These are phyloP conservation scores for Oehlia diaphana DNA, from an alignment of 192 early-diverging fungal species.

Conservation along the genomic window DNA sequence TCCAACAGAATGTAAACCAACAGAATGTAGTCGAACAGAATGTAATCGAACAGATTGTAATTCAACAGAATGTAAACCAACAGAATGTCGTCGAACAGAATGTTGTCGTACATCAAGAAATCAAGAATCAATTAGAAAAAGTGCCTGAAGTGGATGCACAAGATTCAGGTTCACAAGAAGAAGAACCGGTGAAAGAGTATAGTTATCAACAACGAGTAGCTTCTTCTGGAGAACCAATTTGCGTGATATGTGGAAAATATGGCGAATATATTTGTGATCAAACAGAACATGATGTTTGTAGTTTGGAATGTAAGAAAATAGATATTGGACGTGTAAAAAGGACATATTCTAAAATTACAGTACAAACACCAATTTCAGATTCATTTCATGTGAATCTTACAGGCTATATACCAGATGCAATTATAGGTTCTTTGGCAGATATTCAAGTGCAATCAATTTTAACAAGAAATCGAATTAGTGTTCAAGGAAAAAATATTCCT, in stretches of 20 bases:
- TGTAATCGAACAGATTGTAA: not conserved
- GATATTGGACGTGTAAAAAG: slow-evolving; percentile 5
- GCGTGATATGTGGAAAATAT: slow-evolving; percentile 12
- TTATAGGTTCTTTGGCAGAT: slow-evolving; percentile 6
- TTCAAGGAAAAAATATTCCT: slow-evolving; percentile 45
- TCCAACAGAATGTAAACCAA: not conserved
- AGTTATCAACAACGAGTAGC: not conserved
- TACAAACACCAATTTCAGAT: not conserved
- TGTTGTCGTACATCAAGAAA: not conserved
- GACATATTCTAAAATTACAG: not conserved
- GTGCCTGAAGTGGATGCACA: not conserved
- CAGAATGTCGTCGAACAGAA: not conserved
- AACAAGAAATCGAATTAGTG: slow-evolving; percentile 39
- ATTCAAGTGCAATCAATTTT: slow-evolving; percentile 30
- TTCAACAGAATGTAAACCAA: not conserved
- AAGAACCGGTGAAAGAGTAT: not conserved
- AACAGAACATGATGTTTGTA: slow-evolving; percentile 24
- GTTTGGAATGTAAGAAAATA: slow-evolving; percentile 21
- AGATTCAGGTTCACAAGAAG: not conserved
- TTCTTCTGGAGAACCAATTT: not conserved
- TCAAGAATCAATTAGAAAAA: not conserved
- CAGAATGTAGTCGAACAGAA: not conserved
- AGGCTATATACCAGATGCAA: not conserved
- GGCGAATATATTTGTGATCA: slow-evolving; percentile 23
- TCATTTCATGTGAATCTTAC: slow-evolving; percentile 22